Evolutionary conservation across 352 stramenopile genomes (phyloP).

Genomic region (Globisporangium perplexum): DNA sequence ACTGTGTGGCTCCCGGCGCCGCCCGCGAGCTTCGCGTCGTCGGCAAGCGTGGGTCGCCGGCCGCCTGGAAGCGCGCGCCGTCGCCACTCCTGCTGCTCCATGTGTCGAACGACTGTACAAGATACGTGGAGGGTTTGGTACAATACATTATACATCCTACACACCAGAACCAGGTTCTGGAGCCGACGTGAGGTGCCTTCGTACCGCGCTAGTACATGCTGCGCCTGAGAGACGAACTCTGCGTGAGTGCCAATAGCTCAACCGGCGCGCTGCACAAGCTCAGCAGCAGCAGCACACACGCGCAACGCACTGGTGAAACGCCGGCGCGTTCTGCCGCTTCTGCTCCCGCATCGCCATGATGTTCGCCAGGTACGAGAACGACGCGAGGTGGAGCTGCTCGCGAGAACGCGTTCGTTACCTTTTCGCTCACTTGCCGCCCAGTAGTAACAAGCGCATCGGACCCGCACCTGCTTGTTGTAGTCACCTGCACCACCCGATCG

Average conservation of each 20-base stretch:
- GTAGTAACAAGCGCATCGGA: not conserved
- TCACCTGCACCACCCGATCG: slow-evolving; percentile 18
- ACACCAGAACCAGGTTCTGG: too few species aligned
- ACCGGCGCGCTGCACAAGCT: not conserved
- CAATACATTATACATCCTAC: not conserved
- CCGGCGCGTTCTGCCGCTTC: slow-evolving; percentile 21
- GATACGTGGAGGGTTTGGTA: not conserved
- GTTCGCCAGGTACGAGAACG: slow-evolving; percentile 47
- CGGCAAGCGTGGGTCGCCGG: not conserved
- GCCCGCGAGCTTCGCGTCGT: not conserved
- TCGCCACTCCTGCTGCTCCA: slow-evolving; percentile 13
- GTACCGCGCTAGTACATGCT: slow-evolving; percentile 31
- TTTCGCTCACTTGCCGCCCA: not conserved
- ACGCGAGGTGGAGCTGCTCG: slow-evolving; percentile 35
- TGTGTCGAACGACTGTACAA: slow-evolving; percentile 1
- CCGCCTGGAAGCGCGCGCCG: slow-evolving; percentile 2
- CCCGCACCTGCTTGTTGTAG: slow-evolving; percentile 40
- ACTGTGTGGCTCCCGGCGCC: slow-evolving; percentile 6
- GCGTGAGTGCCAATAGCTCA: not conserved
- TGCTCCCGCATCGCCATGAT: slow-evolving; percentile 45
- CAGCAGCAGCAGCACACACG: not conserved
- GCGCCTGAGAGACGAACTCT: slow-evolving; percentile 15
- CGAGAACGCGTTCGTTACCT: not conserved
- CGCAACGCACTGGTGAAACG: slow-evolving; percentile 15
- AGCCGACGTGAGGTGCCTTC: too few species aligned